Base-by-base conservation (phyloP, 768 basidiomycete species). In the Auricularia auricula-judae region DNA sequence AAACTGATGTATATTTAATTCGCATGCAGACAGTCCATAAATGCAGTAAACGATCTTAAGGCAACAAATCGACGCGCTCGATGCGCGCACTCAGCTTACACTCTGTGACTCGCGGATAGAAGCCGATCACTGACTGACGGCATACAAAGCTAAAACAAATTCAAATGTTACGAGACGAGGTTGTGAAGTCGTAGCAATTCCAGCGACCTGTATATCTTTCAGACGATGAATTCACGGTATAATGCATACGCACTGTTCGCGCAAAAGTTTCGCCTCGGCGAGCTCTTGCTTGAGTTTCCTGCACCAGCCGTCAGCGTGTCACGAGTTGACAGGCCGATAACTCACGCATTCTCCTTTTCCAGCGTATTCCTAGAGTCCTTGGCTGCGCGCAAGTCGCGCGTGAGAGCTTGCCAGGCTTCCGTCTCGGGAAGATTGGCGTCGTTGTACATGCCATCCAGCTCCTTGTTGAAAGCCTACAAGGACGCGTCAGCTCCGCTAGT, bases 401-500 rank as follows among this genome's bases (percentile, higher is more conserved):
- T 81, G 80, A 96, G 81, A 1, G 87, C 87, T n/a, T 76, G 72
- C 85, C 89, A 94, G 1, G 92, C 91, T 69, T 93, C 90, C 60
- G 87, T 84, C 23, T 86, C 85, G 11, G 93, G 91, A 61, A 95
- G 82, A 66, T 88, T 83, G 34, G 83, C 84, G 65, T 94, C 91
- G 62, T 88, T 87, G 74, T 86, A 96, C 90, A 96, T 91, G 18
- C 83, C 85, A 68, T 94, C 93, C 36, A 97, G 80, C 72, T 96
- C 93, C 71, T 93, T 92, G 72, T 97, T 96, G 77, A 97, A 95
- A 2, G 91, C 89, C 93, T 95, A 66, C 1, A 47, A 16, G 43
- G 14, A 39, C 14, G 43, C 42, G 35, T 67, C 58, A 64, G 3
- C 12, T n/a, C 36, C 11, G 21, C 42, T 34, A 43, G 29, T 33